Conservation (phyloP, 2,329 filamentous ascomycete species). For the Calonectria pteridis region DNA sequence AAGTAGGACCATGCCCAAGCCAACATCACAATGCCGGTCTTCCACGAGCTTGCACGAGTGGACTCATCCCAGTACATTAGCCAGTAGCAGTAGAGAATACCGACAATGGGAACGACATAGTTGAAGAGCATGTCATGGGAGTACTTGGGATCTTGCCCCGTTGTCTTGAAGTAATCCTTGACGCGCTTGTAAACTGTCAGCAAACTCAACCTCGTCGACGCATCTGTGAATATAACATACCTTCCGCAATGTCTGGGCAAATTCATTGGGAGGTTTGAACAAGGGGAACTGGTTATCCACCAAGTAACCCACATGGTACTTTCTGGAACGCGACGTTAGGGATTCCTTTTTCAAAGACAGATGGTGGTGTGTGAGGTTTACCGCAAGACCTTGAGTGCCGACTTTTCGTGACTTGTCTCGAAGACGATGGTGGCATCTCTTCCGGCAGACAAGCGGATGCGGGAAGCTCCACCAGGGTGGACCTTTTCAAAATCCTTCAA, state of each 20-base stretch:
- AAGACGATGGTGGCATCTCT: slow-evolving; percentile 2
- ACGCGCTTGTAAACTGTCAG: not conserved
- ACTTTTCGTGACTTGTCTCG: not conserved
- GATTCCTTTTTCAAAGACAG: too few species aligned
- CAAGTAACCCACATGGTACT: not conserved
- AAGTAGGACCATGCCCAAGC: slow-evolving; percentile 1
- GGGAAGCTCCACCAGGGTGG: slow-evolving; percentile 1
- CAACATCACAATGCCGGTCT: not conserved
- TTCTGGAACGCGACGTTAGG: not conserved
- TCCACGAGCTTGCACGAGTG: not conserved
- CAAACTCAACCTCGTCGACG: not conserved
- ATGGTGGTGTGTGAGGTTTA: not conserved
- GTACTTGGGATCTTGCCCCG: slow-evolving; percentile 2
- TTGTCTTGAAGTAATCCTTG: slow-evolving; percentile 2
- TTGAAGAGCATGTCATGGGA: slow-evolving; percentile 6
- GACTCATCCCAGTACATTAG: slow-evolving; percentile 1
- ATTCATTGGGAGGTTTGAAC: slow-evolving; percentile 2
- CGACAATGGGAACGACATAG: not conserved
- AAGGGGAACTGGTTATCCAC: slow-evolving; percentile 1
- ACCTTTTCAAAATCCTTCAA: slow-evolving; percentile 3
- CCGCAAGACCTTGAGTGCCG: not conserved
- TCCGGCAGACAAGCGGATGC: not conserved
- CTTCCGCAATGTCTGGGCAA: not conserved
- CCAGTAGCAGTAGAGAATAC: slow-evolving; percentile 1
- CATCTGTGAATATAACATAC: not conserved